A percentile compares a stretch with the other conserved stretches of the same genome.
phyloP scores from a whole-genome alignment of 2,329 filamentous ascomycete species.

The Penicillium sp. region DNA sequence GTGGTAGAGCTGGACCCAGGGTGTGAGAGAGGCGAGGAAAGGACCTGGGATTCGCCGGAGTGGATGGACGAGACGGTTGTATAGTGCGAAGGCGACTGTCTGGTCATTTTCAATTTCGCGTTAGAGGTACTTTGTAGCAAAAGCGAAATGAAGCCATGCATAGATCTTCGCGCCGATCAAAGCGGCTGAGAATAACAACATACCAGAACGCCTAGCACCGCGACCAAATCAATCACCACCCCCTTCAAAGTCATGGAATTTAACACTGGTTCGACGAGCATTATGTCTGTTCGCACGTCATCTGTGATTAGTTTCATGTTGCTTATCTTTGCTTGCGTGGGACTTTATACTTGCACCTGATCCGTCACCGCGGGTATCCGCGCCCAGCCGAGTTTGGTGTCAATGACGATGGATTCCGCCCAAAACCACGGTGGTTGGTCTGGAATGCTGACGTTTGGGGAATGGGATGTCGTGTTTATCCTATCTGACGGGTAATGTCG shows the following conservation, averaged over 20 bases:
- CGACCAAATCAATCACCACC: conserved; percentile 14
- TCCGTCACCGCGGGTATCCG: conserved; percentile 23
- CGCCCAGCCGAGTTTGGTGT: conserved; percentile 18
- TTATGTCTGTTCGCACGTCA: conserved; percentile 12
- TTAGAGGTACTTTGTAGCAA: neutral
- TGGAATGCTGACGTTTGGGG: neutral
- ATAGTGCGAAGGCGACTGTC: conserved; percentile 31
- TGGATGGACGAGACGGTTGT: conserved; percentile 39
- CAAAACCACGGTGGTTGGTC: neutral
- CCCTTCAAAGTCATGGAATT: conserved; percentile 18
- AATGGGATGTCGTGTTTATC: neutral
- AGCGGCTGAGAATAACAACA: neutral
- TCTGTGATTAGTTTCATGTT: neutral
- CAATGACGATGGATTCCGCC: conserved; percentile 1
- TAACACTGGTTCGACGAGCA: conserved; percentile 25
- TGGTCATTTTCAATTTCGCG: conserved; percentile 2
- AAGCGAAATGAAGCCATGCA: neutral
- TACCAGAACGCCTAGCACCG: conserved; percentile 23
- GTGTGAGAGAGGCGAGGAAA: conserved; percentile 31
- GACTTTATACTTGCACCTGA: conserved; percentile 18
- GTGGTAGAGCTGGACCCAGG: conserved; percentile 67
- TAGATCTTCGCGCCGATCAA: neutral
- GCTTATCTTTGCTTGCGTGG: conserved; percentile 2
- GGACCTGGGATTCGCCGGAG: conserved; percentile 34
- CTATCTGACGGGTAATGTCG: neutral